These are phyloP conservation scores for Talaromyces borbonicus DNA, from an alignment of 495 filamentous ascomycete genomes.

Conservation along the genomic window DNA sequence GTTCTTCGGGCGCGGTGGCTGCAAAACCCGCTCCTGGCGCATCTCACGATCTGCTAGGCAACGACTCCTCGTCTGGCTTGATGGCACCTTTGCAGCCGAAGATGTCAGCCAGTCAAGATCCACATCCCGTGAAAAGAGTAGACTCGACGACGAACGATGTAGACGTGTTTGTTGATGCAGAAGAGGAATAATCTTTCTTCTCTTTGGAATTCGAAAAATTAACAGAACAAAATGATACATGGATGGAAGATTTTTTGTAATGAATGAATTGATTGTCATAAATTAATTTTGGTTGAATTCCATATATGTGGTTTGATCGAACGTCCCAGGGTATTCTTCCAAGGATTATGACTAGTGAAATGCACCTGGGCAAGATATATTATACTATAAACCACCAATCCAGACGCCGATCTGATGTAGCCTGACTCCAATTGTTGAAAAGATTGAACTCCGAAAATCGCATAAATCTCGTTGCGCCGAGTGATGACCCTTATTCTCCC, in stretches of 20 bases:
- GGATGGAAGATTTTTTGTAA: too few species aligned
- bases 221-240: too few species aligned
- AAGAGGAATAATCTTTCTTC: conserved; percentile 19
- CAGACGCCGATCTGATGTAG: too few species aligned
- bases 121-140: conserved; percentile 25
- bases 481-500: background rate
- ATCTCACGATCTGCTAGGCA: conserved; percentile 5
- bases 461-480: background rate
- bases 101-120: background rate
- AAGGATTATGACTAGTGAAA: too few species aligned
- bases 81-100: conserved; percentile 4
- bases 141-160: conserved; percentile 40
- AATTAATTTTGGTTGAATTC: background rate
- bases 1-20: conserved; percentile 4
- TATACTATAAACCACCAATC: too few species aligned
- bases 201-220: too few species aligned
- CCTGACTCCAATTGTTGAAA: background rate
- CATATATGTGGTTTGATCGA: conserved; percentile 2
- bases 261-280: background rate
- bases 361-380: too few species aligned
- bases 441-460: background rate
- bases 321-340: too few species aligned
- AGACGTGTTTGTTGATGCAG: conserved; percentile 53
- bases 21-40: conserved; percentile 2
- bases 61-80: background rate